Conservation (phyloP, 805 yeast species). For the Saccharomycopsis capsularis region DNA sequence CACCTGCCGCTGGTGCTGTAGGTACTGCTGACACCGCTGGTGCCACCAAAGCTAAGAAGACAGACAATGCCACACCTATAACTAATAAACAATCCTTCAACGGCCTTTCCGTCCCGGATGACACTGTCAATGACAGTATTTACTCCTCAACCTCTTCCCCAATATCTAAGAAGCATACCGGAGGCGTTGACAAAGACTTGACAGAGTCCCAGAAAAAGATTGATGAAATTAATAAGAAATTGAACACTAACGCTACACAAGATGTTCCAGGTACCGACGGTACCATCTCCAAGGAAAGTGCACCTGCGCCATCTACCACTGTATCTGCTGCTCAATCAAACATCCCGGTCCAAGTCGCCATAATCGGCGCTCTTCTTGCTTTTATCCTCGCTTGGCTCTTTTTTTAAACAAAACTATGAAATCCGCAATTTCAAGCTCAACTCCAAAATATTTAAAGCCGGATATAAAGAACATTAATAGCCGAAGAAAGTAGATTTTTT, state of each 20-base stretch:
- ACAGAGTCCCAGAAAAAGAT: conserved; percentile 37
- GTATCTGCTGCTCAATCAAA: conserved; percentile 33
- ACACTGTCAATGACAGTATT: conserved; percentile 23
- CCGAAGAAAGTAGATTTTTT: no score
- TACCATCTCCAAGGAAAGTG: conserved; percentile 15
- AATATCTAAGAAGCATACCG: conserved; percentile 2
- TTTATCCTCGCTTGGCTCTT: conserved; percentile 62
- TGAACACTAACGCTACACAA: conserved; percentile 34
- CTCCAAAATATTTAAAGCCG: no score
- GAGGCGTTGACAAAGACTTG: conserved; percentile 27
- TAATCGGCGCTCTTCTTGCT: conserved; percentile 47
- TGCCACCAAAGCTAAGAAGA: conserved; percentile 20
- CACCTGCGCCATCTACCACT: conserved; percentile 20
- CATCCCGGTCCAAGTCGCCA: conserved; percentile 49
- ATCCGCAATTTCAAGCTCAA: no score
- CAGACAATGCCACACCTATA: conserved; percentile 22
- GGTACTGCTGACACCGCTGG: conserved; percentile 26
- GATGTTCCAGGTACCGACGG: conserved; percentile 17
- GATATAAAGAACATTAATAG: no score
- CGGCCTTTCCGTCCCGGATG: conserved; percentile 18
- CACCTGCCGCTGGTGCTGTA: conserved; percentile 24
- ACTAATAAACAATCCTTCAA: conserved; percentile 4
- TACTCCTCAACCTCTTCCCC: conserved; percentile 23
- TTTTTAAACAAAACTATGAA: no score
- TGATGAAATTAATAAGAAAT: conserved; percentile 37